Evolutionary conservation across 2,329 filamentous ascomycete genomes (phyloP), one percentile per base, ranked within the genome.

Genomic region (Fusarium caatingaense): DNA sequence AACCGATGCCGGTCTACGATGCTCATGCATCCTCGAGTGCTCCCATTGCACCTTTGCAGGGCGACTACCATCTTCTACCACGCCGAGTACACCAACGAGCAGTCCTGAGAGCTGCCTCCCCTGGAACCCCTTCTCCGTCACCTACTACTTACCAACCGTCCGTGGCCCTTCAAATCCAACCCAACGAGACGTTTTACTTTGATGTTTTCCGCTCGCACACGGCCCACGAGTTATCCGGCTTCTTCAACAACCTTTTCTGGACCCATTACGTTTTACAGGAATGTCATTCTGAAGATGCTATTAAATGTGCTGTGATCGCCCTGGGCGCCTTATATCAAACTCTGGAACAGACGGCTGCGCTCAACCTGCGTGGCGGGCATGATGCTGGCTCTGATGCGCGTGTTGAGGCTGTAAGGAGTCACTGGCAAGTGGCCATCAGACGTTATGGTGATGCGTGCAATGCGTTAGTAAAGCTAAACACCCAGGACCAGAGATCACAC

Each of bases 201-300:
- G 84, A 88, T 60, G 79, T 90, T 15, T 91, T 91, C 72, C 85
- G 86, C 44, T 81, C 85, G 27, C 87, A 87, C 45, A 91, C 90
- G 0, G 87, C 89, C 3, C 85, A 80, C 48, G 88, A 90, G 72
- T 80, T 92, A 9, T 90, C 89, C 0, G 89, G 90, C 15, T 91
- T 89, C 75, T 92, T 92, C 65, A 87, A 91, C 74, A 87, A 85
- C 21, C 82, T 85, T 3, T 92, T 92, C 74, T 92, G 89, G 89
- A 88, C 84, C 1, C 82, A 84, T 45, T 85, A 86, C 34, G 88
- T 92, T 3, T 77, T 91, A 12, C 87, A 89, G 70, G 88, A 89
- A 76, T 91, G 88, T 55, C 88, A 91, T 68, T 82, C 83, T 1
- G 87, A 90, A 73, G 80, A 85, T 15, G 84, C 89, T 27, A 88